These are phyloP conservation scores for Bruguiera parviflora DNA, from an alignment of 345 rosid genomes.

Conservation along the genomic window DNA sequence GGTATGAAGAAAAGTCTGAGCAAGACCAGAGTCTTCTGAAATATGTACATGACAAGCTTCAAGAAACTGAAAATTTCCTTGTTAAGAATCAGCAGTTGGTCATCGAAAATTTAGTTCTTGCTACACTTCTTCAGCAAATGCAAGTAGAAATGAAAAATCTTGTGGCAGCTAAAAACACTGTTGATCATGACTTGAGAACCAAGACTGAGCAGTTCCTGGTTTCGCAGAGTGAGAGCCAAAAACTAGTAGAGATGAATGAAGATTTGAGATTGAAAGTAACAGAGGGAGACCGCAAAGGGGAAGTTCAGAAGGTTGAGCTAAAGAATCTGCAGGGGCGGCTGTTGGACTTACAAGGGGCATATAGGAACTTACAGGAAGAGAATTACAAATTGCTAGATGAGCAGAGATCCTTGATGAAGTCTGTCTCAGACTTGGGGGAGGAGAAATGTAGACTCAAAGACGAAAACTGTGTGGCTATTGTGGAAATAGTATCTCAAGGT, in stretches of 20 bases:
- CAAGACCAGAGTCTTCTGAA: constrained; percentile 42
- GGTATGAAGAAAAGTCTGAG: constrained; percentile 33
- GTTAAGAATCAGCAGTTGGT: constrained; percentile 43
- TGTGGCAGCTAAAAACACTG: constrained; percentile 39
- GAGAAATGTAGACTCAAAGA: constrained; percentile 57
- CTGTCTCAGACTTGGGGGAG: constrained; percentile 39
- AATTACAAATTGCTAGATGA: constrained; percentile 47
- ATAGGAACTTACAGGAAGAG: constrained; percentile 45
- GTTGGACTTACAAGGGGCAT: constrained; percentile 41
- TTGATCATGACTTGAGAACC: constrained; percentile 44
- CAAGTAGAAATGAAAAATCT: constrained; percentile 57
- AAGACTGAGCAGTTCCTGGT: constrained; percentile 41
- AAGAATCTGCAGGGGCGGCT: constrained; percentile 44
- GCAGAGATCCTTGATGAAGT: constrained; percentile 41
- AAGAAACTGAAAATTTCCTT: constrained; percentile 51
- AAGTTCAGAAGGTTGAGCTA: constrained; percentile 50
- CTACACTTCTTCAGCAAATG: constrained; percentile 56
- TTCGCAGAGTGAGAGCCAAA: constrained; percentile 43
- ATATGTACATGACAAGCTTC: constrained; percentile 42
- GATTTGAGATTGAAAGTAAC: constrained; percentile 47
- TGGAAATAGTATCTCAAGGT: constrained; percentile 53
- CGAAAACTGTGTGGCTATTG: constrained; percentile 44
- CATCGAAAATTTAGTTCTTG: constrained; percentile 60
- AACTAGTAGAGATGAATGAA: constrained; percentile 40
- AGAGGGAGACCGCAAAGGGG: constrained; percentile 56